Base-by-base conservation (phyloP, 164 flowering plant species). In the Dillenia turbinata region DNA sequence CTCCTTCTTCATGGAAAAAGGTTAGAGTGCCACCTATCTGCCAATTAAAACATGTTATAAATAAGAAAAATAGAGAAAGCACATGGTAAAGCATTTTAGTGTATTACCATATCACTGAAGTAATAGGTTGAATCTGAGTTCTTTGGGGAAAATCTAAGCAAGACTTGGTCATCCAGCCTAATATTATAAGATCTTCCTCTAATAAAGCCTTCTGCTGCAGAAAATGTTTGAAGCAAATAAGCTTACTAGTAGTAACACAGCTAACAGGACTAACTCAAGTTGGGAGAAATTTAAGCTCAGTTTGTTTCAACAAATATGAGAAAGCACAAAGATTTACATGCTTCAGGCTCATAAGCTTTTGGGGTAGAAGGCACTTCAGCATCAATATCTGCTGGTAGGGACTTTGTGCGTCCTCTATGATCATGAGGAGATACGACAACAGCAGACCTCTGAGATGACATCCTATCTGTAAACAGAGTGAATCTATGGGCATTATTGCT, bases 21-120 rank as follows among this genome's bases (percentile, higher is more conserved):
- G 93, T 89, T 64, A 94, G 92, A 69, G 99, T 89, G 49, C 99
- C 99, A 79, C 99, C 99, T 52, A 94, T 91, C 99, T 90, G 84
- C 67, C 1, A 53, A 9, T 16, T 57, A 54, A 49, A 11, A 44
- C 50, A 52, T 57, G 66, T 40, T 33, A 16, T 10, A 48, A 12
- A 51, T 40, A 47, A n/a, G 56, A 22, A 45, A 67, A 54, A 17
- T 13, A 47, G 16, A 66, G 48, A 57, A 45, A 52, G 16, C 8
- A 46, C 49, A 63, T 2, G 16, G 15, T n/a, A 61, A 17, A 62
- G 52, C 17, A 26, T 52, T 14, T 15, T 9, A 63, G 62, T 12
- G 52, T 50, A n/a, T 33, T 76, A 90, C 98, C 92, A 76, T 77
- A 72, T 94, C 99, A 79, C 97, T 76, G 68, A 91, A 94, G 69